Conservation (phyloP, 1,284 basidiomycete species). For the Malassezia obtusa region DNA sequence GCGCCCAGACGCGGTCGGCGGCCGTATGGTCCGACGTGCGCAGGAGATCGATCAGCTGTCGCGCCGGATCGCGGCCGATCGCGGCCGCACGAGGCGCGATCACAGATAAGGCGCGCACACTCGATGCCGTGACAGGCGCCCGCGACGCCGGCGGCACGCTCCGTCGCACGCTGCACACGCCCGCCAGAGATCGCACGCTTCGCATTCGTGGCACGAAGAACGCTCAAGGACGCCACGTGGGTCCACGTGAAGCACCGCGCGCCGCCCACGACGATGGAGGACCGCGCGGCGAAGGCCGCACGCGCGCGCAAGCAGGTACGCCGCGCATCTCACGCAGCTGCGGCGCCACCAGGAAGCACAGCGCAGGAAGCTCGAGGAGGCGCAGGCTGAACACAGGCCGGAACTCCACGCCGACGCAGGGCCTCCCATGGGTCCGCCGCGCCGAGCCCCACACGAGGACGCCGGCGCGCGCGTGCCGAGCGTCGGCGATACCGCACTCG, state of each 20-base stretch:
- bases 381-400: neutral
- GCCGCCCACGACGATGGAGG: constrained; percentile 6
- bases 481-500: no score
- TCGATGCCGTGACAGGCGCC: no score
- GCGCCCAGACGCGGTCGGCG: constrained; percentile 9
- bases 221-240: neutral
- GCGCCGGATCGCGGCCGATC: neutral
- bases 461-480: neutral
- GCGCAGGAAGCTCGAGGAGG: constrained; percentile 8
- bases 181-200: neutral
- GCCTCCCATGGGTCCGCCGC: neutral
- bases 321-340: neutral
- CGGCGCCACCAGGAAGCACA: constrained; percentile 12
- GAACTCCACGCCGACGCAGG: neutral
- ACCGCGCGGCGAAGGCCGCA: constrained; percentile 16
- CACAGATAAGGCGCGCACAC: no score
- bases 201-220: constrained; percentile 2
- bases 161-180: neutral
- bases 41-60: constrained; percentile 4
- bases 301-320: constrained; percentile 13
- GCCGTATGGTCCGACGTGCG: neutral
- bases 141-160: no score
- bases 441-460: neutral
- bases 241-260: neutral
- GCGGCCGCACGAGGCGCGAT: no score